Evolutionary conservation across 352 stramenopile species (phyloP).

Genomic region (Globisporangium middletonii): DNA sequence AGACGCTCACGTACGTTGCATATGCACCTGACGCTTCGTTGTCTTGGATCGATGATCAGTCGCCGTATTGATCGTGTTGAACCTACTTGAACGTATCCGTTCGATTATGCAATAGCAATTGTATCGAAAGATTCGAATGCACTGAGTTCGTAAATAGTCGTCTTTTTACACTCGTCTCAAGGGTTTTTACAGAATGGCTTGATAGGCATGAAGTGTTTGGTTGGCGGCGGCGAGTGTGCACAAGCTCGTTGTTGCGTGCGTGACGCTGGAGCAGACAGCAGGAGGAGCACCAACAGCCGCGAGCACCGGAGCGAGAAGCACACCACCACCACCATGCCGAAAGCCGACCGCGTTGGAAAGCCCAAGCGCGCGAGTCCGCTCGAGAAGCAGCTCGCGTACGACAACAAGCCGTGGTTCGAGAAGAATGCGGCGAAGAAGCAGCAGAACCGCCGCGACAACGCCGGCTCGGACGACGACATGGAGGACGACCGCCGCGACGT

Average conservation of each 20-base stretch:
- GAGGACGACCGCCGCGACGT: constrained; percentile 61
- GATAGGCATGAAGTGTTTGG: constrained; percentile 9
- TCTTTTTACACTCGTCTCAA: not conserved
- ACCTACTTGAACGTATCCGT: not conserved
- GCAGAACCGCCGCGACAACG: constrained; percentile 20
- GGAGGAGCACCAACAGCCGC: constrained; percentile 2
- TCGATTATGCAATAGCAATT: not conserved
- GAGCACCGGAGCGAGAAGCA: not conserved
- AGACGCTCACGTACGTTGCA: too few relatives aligned
- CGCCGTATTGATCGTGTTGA: too few relatives aligned
- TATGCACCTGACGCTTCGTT: too few relatives aligned
- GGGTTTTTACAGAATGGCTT: constrained; percentile 17
- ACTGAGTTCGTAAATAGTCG: not conserved
- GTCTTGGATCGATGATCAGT: too few relatives aligned
- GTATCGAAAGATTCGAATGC: too few relatives aligned
- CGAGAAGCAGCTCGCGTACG: constrained; percentile 82
- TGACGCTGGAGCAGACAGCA: not conserved
- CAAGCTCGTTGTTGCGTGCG: not conserved
- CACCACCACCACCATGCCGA: constrained; percentile 38
- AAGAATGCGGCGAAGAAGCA: constrained; percentile 33
- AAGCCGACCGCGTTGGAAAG: constrained; percentile 56
- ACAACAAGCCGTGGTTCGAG: constrained; percentile 86
- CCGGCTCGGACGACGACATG: constrained; percentile 40
- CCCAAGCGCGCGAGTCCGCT: constrained; percentile 81
- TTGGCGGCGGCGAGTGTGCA: constrained; percentile 8